Percentiles rank a stretch among this genome's conserved stretches.
Evolutionary conservation across 176 grass and related monocot genomes (phyloP).

Genomic region (Rhynchospora tenuis): DNA sequence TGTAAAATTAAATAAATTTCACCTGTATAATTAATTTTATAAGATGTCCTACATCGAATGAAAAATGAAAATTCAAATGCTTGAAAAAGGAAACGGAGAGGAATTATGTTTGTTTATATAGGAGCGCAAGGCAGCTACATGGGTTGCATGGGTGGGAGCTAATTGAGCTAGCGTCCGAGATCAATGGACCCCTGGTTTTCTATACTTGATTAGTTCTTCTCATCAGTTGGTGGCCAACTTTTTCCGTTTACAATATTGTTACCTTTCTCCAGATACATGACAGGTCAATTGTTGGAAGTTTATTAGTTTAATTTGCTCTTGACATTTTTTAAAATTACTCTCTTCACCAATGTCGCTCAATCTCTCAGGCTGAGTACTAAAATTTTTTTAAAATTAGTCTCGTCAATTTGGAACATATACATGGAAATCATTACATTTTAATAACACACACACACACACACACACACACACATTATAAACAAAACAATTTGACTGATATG

Average conservation of each 20-base stretch:
- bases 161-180: slow-evolving; percentile 23
- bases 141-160: slow-evolving; percentile 26
- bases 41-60: background rate
- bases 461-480: no score
- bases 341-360: no score
- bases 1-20: background rate
- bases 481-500: no score
- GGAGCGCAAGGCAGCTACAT: slow-evolving; percentile 19
- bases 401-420: no score
- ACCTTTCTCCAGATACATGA: background rate
- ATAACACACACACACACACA: no score
- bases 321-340: no score
- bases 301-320: background rate
- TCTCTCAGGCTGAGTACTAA: no score
- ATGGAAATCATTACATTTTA: no score
- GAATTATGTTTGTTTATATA: background rate
- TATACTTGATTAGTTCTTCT: slow-evolving; percentile 18
- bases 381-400: no score
- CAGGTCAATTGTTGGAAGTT: background rate
- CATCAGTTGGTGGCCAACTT: background rate
- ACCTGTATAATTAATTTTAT: background rate
- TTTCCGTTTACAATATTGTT: background rate
- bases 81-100: background rate
- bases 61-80: background rate
- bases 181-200: background rate